Evolutionary conservation across 768 basidiomycete genomes (phyloP), one percentile per base, ranked within the genome.

Genomic region (Exsudoporus frostii): DNA sequence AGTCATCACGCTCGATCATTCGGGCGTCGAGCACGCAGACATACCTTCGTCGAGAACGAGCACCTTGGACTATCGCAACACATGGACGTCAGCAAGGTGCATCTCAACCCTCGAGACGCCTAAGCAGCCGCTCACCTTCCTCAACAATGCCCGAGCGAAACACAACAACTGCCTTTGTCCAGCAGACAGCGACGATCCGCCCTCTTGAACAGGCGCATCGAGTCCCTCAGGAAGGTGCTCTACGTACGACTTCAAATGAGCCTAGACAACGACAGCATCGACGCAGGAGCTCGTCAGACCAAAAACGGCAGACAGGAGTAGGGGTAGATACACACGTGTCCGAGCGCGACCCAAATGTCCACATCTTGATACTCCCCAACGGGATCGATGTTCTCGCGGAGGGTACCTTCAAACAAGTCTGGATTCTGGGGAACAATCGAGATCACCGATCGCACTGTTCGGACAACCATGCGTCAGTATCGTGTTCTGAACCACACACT

Each of bases 21-120:
- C 27, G 34, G 14, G 14, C 30, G 13, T 7, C 33, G 38, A 17
- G 33, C 11, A 22, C 45, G 29, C 29, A 22, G 44, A 59, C 61
- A 58, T 62, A 82, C 88, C 90, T 81, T 98, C 95, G 64, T 97
- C 95, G n/a, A 98, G 75, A 1, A 97, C 90, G 7, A 98, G 76
- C 34, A 97, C 86, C 70, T 86, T 94, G 17, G 90, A 84, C 82
- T 88, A 54, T 33, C 25, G 54, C 29, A 17, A 59, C 45, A 43
- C 44, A 48, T 54, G 51, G 0, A 13, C 39, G 17, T 59, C 44
- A 53, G 47, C 7, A 1, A 30, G 3, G 17, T 1, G 10, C 30
- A 11, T 29, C 24, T 22, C 39, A 1, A 1, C 13, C 1, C 2
- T 22, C 20, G 9, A 7, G 1, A 2, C 2, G n/a, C 27, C 14